Evolutionary conservation across 768 basidiomycete genomes (phyloP).

Genomic region (Lentinula lateritia): DNA sequence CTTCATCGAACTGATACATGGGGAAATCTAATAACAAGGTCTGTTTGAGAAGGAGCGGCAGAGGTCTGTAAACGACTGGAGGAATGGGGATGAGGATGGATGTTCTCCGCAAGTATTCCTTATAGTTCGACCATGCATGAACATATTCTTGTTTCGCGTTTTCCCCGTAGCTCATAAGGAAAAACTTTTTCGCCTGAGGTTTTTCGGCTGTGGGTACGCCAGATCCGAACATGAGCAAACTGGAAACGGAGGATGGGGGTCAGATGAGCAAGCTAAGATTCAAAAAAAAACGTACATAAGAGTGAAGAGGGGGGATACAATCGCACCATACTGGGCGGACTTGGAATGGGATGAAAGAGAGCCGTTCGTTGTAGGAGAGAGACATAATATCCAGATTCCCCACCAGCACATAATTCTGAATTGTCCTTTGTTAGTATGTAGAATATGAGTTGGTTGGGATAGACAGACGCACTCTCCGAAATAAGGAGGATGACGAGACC

Average conservation of each 20-base stretch:
- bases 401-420: slow-evolving; percentile 57
- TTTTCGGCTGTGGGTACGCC: slow-evolving; percentile 70
- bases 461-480: slow-evolving; percentile 55
- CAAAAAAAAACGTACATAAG: slow-evolving; percentile 42
- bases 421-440: neutral
- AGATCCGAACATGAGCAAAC: slow-evolving; percentile 59
- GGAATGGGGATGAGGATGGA: slow-evolving; percentile 61
- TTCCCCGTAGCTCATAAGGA: slow-evolving; percentile 42
- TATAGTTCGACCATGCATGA: slow-evolving; percentile 47
- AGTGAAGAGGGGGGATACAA: slow-evolving; percentile 62
- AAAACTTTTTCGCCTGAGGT: slow-evolving; percentile 56
- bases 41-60: slow-evolving; percentile 49
- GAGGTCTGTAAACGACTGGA: slow-evolving; percentile 41
- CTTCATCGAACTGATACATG: slow-evolving; percentile 53
- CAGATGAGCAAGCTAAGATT: neutral
- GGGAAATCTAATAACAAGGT: slow-evolving; percentile 58
- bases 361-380: slow-evolving; percentile 53
- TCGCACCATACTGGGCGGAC: slow-evolving; percentile 53
- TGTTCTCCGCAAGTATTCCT: slow-evolving; percentile 48
- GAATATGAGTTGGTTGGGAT: neutral
- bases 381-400: slow-evolving; percentile 57
- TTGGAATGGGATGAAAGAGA: slow-evolving; percentile 32
- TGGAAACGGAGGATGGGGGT: slow-evolving; percentile 12
- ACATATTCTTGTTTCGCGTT: slow-evolving; percentile 21
- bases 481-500: slow-evolving; percentile 64